Percentiles rank a stretch among this genome's conserved stretches.
These are phyloP conservation scores for Beauveria sp. DNA, from an alignment of 2,329 filamentous ascomycete genomes.

Conservation along the genomic window DNA sequence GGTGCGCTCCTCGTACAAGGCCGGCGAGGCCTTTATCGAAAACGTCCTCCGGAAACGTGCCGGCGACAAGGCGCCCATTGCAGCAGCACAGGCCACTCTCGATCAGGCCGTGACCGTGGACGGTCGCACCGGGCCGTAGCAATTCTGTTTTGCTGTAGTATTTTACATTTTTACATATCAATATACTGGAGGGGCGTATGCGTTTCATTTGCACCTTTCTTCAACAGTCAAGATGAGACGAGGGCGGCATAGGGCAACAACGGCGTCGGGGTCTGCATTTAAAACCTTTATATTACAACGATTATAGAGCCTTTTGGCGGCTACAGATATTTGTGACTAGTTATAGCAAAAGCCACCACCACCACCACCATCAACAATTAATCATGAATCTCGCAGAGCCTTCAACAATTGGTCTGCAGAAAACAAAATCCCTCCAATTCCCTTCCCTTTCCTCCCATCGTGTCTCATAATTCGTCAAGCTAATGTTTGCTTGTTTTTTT, in stretches of 20 bases:
- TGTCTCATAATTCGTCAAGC: neutral
- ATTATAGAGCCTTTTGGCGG: neutral
- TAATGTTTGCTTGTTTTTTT: neutral
- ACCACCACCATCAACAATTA: neutral
- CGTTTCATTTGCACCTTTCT: neutral
- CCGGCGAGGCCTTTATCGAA: slow-evolving; percentile 96
- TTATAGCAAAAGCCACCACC: neutral
- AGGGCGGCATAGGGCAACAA: neutral
- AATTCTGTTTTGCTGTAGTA: neutral
- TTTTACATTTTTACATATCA: neutral
- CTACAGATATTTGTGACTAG: too few species aligned
- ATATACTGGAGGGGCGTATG: slow-evolving; percentile 1
- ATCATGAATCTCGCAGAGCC: neutral
- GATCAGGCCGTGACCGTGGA: slow-evolving; percentile 34
- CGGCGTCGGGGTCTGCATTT: neutral
- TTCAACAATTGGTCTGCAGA: slow-evolving; percentile 1
- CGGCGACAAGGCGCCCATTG: slow-evolving; percentile 30
- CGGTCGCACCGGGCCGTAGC: slow-evolving; percentile 14
- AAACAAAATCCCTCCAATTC: neutral
- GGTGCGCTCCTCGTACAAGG: slow-evolving; percentile 94
- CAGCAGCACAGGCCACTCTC: slow-evolving; percentile 24
- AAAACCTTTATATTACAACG: neutral
- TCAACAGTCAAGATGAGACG: neutral
- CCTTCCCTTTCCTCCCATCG: neutral
- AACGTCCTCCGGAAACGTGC: slow-evolving; percentile 86